Percentiles rank a stretch among this genome's conserved stretches.
phyloP scores from a whole-genome alignment of 148 eudicot genomes.

The Persicaria tinctoria region DNA sequence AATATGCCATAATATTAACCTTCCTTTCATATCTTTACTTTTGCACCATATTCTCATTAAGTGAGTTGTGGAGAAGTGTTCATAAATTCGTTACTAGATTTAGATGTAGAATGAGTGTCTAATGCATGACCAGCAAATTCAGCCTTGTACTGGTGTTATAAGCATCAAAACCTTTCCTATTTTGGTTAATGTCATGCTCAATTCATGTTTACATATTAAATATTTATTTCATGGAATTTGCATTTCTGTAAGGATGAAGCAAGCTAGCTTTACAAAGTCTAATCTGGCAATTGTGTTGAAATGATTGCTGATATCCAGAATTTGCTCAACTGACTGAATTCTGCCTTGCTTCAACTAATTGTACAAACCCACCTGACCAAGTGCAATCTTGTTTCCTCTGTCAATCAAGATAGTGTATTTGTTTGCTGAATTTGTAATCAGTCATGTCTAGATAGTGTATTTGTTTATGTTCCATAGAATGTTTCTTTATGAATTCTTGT shows the following conservation, averaged over 20 bases:
- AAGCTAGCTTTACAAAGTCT: neutral
- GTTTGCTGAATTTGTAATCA: neutral
- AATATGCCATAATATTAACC: neutral
- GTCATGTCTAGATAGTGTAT: neutral
- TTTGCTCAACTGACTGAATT: neutral
- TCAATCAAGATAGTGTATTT: neutral
- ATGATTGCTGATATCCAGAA: neutral
- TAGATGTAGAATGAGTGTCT: neutral
- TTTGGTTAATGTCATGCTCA: neutral
- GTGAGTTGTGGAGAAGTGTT: neutral
- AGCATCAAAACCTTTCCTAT: neutral
- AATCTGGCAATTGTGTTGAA: neutral
- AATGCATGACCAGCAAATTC: neutral
- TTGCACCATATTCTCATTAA: neutral
- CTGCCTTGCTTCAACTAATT: neutral
- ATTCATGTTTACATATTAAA: neutral
- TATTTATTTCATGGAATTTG: slow-evolving; percentile 2
- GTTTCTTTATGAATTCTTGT: neutral
- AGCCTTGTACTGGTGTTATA: neutral
- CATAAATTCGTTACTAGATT: neutral
- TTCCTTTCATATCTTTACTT: neutral
- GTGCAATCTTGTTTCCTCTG: neutral
- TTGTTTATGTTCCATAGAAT: neutral
- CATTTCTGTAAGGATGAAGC: neutral
- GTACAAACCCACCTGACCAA: neutral